A percentile compares a stretch with the other conserved stretches of the same genome.
These are phyloP conservation scores for Neonectria neomacrospora DNA, from an alignment of 2,329 filamentous ascomycete species.

Conservation along the genomic window DNA sequence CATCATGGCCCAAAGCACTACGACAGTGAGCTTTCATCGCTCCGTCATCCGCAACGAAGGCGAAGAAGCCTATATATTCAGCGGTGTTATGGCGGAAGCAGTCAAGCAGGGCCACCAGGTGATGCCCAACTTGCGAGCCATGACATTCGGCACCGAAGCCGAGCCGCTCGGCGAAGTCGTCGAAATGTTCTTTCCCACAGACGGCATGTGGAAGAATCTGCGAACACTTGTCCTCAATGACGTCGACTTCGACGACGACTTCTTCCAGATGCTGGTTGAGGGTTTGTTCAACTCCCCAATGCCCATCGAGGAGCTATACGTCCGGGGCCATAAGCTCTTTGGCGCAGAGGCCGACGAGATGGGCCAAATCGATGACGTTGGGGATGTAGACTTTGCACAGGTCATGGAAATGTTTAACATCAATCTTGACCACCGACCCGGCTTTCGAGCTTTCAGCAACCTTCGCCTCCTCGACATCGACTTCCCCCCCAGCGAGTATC, in stretches of 20 bases:
- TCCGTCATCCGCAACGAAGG: not conserved
- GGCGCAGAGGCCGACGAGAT: not conserved
- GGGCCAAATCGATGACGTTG: not conserved
- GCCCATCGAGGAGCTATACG: slow-evolving; percentile 10
- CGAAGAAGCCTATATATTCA: slow-evolving; percentile 2
- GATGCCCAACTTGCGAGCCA: not conserved
- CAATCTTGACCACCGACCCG: not conserved
- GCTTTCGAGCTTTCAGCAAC: not conserved
- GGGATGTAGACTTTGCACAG: not conserved
- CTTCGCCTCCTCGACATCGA: slow-evolving; percentile 13
- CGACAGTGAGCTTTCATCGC: slow-evolving; percentile 8
- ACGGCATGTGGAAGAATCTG: not conserved
- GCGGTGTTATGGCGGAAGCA: not conserved
- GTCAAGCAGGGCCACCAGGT: not conserved
- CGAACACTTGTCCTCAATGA: slow-evolving; percentile 7
- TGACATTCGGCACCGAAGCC: not conserved
- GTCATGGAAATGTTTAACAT: not conserved
- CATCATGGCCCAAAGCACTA: slow-evolving; percentile 1
- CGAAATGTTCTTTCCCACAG: slow-evolving; percentile 4
- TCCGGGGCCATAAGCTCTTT: not conserved
- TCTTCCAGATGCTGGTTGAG: slow-evolving; percentile 6
- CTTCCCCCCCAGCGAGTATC: not conserved
- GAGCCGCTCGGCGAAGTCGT: not conserved
- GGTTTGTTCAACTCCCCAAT: not conserved
- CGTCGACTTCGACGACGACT: slow-evolving; percentile 14